phyloP scores from a whole-genome alignment of 768 basidiomycete species.

The Termitomyces sp. region DNA sequence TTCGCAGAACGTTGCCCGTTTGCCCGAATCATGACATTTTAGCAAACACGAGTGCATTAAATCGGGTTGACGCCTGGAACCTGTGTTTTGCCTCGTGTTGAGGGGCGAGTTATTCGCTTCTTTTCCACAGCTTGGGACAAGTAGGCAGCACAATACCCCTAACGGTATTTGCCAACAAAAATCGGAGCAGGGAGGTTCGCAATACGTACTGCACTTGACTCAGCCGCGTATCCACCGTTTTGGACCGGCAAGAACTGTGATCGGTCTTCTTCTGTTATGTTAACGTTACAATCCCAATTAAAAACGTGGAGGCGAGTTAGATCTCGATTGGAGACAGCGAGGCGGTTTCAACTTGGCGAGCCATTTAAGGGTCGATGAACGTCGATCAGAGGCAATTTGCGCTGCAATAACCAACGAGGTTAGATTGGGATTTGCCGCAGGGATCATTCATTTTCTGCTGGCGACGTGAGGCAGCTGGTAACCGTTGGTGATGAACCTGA shows the following conservation, averaged over 20 bases:
- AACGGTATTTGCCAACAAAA: conserved; percentile 5
- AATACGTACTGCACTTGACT: conserved; percentile 14
- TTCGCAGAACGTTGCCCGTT: conserved; percentile 23
- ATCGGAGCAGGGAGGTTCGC: conserved; percentile 9
- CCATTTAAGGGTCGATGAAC: conserved; percentile 9
- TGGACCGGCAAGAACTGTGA: conserved; percentile 12
- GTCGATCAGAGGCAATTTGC: conserved; percentile 13
- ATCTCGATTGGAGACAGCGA: conserved; percentile 16
- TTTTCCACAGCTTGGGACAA: conserved; percentile 6
- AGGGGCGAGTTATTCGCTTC: conserved; percentile 18
- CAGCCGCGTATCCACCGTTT: conserved; percentile 15
- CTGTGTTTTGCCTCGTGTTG: conserved; percentile 29
- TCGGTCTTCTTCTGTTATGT: conserved; percentile 19
- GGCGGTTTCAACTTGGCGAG: conserved; percentile 9
- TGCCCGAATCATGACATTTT: conserved; percentile 22
- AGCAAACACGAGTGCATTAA: conserved; percentile 24
- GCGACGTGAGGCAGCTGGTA: not conserved
- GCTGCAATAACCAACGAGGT: conserved; percentile 1
- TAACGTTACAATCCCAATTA: conserved; percentile 12
- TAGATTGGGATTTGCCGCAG: conserved; percentile 7
- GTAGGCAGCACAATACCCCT: conserved; percentile 9
- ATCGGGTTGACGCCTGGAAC: conserved; percentile 32
- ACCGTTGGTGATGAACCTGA: not conserved
- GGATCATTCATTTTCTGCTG: not conserved
- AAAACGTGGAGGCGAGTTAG: conserved; percentile 17